Evolutionary conservation across 2,329 filamentous ascomycete species (phyloP).

Genomic region (Monosporascus sp.): DNA sequence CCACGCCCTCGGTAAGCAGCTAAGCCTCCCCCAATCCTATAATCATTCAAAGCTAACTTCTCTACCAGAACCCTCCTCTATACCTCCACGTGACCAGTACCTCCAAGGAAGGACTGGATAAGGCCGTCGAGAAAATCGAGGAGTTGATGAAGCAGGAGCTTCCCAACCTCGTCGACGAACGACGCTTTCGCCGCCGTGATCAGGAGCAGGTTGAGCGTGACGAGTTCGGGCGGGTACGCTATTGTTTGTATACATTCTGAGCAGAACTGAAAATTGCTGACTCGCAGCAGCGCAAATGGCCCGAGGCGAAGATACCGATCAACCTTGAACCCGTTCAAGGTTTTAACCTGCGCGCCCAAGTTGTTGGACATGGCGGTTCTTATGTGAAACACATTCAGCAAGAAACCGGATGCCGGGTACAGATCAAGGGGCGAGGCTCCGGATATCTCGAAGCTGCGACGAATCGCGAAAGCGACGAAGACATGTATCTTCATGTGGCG

Average conservation of each 20-base stretch:
- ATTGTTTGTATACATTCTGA: not conserved
- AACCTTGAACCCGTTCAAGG: constrained; percentile 85
- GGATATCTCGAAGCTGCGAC: constrained; percentile 88
- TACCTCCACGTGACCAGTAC: constrained; percentile 96
- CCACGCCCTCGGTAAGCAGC: constrained; percentile 75
- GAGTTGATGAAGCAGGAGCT: constrained; percentile 95
- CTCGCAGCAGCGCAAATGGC: constrained; percentile 84
- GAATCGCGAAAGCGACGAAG: constrained; percentile 86
- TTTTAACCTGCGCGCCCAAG: constrained; percentile 93
- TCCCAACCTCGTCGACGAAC: constrained; percentile 90
- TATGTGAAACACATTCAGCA: constrained; percentile 98
- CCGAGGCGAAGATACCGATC: constrained; percentile 90
- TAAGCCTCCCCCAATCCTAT: not conserved
- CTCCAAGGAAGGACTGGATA: constrained; percentile 83
- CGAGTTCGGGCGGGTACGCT: constrained; percentile 76
- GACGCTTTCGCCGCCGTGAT: constrained; percentile 81
- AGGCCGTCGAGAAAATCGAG: constrained; percentile 81
- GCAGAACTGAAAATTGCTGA: constrained; percentile 6
- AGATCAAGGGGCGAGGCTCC: constrained; percentile 95
- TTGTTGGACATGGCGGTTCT: constrained; percentile 87
- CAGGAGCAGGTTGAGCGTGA: constrained; percentile 80
- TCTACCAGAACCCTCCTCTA: constrained; percentile 73
- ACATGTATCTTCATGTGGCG: constrained; percentile 96
- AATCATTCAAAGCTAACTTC: constrained; percentile 6
- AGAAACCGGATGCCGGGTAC: constrained; percentile 90